A percentile compares a stretch with the other conserved stretches of the same genome.
Evolutionary conservation across 805 yeast species (phyloP).

Genomic region (Nakazawaea siamensis): DNA sequence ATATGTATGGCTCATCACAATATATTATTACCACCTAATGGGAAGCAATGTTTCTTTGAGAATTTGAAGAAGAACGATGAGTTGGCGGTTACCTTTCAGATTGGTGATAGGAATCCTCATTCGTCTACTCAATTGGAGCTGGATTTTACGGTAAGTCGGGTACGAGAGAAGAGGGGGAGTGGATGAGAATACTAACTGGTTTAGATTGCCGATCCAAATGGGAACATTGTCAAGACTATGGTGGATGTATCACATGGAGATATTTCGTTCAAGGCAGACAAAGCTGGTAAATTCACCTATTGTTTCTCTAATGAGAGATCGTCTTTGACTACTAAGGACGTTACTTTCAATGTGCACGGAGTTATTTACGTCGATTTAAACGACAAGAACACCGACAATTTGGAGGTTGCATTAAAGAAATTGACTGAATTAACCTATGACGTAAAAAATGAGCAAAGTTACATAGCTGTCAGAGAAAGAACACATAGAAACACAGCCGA

Average conservation of each 20-base stretch:
- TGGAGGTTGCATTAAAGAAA: conserved; percentile 77
- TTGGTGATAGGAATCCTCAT: conserved; percentile 78
- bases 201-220: conserved; percentile 28
- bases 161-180: neutral
- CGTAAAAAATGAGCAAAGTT: conserved; percentile 86
- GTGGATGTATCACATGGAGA: conserved; percentile 75
- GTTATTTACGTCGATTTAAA: conserved; percentile 77
- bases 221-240: conserved; percentile 42
- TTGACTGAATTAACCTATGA: conserved; percentile 72
- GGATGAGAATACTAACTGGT: too few relatives aligned
- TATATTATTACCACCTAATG: conserved; percentile 73
- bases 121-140: conserved; percentile 55
- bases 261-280: conserved; percentile 53
- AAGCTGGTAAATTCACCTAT: conserved; percentile 70
- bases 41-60: conserved; percentile 86
- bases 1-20: conserved; percentile 50
- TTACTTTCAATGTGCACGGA: conserved; percentile 92
- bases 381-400: conserved; percentile 55
- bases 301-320: conserved; percentile 88
- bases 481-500: conserved; percentile 98
- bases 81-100: conserved; percentile 84
- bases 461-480: conserved; percentile 92
- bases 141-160: conserved; percentile 50
- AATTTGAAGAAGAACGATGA: conserved; percentile 76
- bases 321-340: conserved; percentile 71